Percentiles rank a stretch among this genome's conserved stretches.
Evolutionary conservation across 2,329 filamentous ascomycete genomes (phyloP).

Genomic region (Phialophora chinensis): DNA sequence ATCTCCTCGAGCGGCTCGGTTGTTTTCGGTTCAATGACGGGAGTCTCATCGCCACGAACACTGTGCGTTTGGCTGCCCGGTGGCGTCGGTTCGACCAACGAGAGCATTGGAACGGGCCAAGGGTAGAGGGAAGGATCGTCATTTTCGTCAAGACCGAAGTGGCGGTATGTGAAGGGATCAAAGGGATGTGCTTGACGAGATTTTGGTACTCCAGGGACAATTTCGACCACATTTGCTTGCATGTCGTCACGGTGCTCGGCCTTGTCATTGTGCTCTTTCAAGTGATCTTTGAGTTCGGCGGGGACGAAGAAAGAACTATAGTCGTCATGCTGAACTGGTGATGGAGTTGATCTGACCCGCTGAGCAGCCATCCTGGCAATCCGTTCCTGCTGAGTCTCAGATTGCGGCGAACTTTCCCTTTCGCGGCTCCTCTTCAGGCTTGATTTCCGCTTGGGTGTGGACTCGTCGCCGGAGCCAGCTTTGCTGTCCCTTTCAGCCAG

Average conservation of each 20-base stretch:
- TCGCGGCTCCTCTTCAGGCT: conserved; percentile 39
- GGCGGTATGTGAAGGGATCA: conserved; percentile 36
- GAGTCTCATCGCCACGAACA: conserved; percentile 43
- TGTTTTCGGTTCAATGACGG: conserved; percentile 41
- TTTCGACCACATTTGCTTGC: conserved; percentile 37
- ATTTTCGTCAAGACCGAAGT: conserved; percentile 33
- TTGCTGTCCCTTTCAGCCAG: conserved; percentile 25
- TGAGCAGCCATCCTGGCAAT: conserved; percentile 44
- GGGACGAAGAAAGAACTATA: conserved; percentile 53
- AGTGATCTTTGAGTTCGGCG: conserved; percentile 47
- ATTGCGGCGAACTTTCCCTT: conserved; percentile 16
- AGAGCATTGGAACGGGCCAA: conserved; percentile 60
- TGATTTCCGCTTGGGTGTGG: conserved; percentile 39
- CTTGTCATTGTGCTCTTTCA: conserved; percentile 45
- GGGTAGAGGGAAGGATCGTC: conserved; percentile 41
- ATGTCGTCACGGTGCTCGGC: conserved; percentile 35
- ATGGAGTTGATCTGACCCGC: conserved; percentile 42
- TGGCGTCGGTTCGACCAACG: conserved; percentile 64
- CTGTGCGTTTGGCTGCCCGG: conserved; percentile 44
- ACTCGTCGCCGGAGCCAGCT: conserved; percentile 41
- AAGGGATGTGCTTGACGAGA: conserved; percentile 29
- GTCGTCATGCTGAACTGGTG: conserved; percentile 48
- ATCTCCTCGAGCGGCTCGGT: conserved; percentile 47
- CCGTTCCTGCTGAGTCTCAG: conserved; percentile 36
- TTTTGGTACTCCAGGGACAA: conserved; percentile 30